These are phyloP conservation scores for Ampelomyces quisqualis DNA, from an alignment of 2,329 filamentous ascomycete species.

Conservation along the genomic window DNA sequence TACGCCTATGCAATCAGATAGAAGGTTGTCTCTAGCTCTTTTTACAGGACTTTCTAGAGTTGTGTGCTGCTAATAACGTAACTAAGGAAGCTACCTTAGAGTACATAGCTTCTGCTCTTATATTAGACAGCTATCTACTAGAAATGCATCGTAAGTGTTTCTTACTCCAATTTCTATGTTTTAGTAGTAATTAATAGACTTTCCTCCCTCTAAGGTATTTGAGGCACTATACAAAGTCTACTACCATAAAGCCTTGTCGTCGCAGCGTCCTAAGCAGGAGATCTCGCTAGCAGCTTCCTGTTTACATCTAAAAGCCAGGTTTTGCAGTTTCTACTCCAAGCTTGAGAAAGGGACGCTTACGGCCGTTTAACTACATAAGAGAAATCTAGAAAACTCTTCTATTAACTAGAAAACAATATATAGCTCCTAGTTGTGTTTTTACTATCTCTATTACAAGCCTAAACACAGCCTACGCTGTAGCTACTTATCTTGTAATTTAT, in stretches of 20 bases:
- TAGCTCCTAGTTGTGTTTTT: constrained; percentile 10
- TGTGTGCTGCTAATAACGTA: constrained; percentile 3
- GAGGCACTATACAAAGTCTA: constrained; percentile 4
- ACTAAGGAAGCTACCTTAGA: constrained; percentile 8
- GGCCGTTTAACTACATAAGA: constrained; percentile 6
- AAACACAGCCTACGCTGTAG: constrained; percentile 12
- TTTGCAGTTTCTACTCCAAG: constrained; percentile 2
- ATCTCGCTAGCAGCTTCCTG: constrained; percentile 2
- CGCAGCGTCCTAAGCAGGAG: not conserved
- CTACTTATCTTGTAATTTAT: constrained; percentile 12
- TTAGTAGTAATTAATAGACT: constrained; percentile 1
- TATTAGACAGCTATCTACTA: constrained; percentile 8
- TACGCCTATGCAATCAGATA: constrained; percentile 6
- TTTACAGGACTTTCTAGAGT: constrained; percentile 7
- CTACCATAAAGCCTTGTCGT: constrained; percentile 4
- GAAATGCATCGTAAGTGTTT: constrained; percentile 15
- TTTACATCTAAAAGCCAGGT: constrained; percentile 1
- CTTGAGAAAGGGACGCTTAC: constrained; percentile 4
- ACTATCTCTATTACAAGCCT: constrained; percentile 10
- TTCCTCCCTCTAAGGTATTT: constrained; percentile 5
- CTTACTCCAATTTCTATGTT: constrained; percentile 2
- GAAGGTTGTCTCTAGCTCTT: constrained; percentile 6
- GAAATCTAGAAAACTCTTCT: constrained; percentile 5
- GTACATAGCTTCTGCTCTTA: constrained; percentile 7
- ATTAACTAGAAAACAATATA: constrained; percentile 11